Conservation (phyloP, 2,329 filamentous ascomycete genomes). For the Coccinonectria pachysandricola region DNA sequence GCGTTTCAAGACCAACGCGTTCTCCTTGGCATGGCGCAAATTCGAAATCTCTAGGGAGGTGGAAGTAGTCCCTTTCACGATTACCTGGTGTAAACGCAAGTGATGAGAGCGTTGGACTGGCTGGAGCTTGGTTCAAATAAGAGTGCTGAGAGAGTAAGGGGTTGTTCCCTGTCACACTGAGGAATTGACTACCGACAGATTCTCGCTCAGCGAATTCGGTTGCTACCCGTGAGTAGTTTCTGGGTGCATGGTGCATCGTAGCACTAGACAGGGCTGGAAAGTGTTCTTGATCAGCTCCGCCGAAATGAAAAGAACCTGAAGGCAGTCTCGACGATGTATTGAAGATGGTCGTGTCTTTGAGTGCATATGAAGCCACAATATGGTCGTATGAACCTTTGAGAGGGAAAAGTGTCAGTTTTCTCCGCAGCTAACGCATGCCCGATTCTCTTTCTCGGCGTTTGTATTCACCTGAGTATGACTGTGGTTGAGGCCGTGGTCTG, state of each 20-base stretch:
- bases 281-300: conserved; percentile 15
- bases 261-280: conserved; percentile 16
- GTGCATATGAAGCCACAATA: conserved; percentile 17
- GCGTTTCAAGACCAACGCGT: conserved; percentile 17
- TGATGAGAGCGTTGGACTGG: conserved; percentile 13
- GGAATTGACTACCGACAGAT: conserved; percentile 17
- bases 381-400: conserved; percentile 19
- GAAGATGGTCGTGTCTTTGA: conserved; percentile 23
- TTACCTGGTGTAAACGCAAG: conserved; percentile 23
- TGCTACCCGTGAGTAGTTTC: too few relatives aligned
- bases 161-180: conserved; percentile 21
- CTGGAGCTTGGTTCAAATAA: conserved; percentile 15
- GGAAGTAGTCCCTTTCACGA: conserved; percentile 11
- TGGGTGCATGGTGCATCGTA: too few relatives aligned
- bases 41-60: conserved; percentile 9
- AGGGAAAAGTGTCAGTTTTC: too few relatives aligned
- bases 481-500: conserved; percentile 11
- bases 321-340: conserved; percentile 20
- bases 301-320: conserved; percentile 17
- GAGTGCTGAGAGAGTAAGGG: conserved; percentile 24
- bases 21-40: conserved; percentile 2
- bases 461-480: conserved; percentile 9
- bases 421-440: too few relatives aligned
- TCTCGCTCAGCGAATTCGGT: too few relatives aligned
- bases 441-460: too few relatives aligned